Evolutionary conservation across 768 basidiomycete species (phyloP).

Genomic region (Fomitopsis serialis): DNA sequence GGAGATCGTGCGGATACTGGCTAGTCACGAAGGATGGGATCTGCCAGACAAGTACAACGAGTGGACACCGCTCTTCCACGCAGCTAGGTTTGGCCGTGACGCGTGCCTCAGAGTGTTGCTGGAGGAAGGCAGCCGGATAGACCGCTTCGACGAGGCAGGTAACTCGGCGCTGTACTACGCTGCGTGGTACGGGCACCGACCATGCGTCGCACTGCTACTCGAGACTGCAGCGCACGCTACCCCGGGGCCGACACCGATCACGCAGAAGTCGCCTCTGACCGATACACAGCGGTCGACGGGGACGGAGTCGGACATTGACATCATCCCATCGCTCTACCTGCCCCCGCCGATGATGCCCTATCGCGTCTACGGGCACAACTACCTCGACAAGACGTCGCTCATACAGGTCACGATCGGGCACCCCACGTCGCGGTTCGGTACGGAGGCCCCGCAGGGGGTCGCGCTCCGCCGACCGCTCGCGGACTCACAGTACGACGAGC

Average conservation of each 20-base stretch:
- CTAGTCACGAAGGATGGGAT: slow-evolving; percentile 76
- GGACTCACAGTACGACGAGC: slow-evolving; percentile 61
- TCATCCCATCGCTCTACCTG: slow-evolving; percentile 90
- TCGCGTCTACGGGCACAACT: slow-evolving; percentile 95
- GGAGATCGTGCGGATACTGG: slow-evolving; percentile 74
- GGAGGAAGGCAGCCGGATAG: slow-evolving; percentile 72
- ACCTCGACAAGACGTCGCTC: slow-evolving; percentile 79
- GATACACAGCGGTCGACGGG: slow-evolving; percentile 19
- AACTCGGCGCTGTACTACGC: slow-evolving; percentile 90
- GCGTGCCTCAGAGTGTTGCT: slow-evolving; percentile 75
- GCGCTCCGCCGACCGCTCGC: slow-evolving; percentile 72
- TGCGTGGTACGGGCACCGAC: slow-evolving; percentile 89
- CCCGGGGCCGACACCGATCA: slow-evolving; percentile 17
- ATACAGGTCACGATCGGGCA: slow-evolving; percentile 84
- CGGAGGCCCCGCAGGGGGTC: slow-evolving; percentile 42
- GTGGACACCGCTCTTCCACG: slow-evolving; percentile 97
- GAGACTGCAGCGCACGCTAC: slow-evolving; percentile 24
- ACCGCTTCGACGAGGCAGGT: slow-evolving; percentile 76
- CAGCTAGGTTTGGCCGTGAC: slow-evolving; percentile 79
- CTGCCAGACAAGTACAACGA: slow-evolving; percentile 94
- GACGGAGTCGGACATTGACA: slow-evolving; percentile 72
- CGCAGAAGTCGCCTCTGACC: slow-evolving; percentile 18
- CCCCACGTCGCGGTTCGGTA: slow-evolving; percentile 36
- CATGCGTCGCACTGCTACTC: slow-evolving; percentile 59
- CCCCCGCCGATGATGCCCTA: slow-evolving; percentile 99